Conservation (phyloP, 164 flowering plant species). For the Dillenia suffruticosa region DNA sequence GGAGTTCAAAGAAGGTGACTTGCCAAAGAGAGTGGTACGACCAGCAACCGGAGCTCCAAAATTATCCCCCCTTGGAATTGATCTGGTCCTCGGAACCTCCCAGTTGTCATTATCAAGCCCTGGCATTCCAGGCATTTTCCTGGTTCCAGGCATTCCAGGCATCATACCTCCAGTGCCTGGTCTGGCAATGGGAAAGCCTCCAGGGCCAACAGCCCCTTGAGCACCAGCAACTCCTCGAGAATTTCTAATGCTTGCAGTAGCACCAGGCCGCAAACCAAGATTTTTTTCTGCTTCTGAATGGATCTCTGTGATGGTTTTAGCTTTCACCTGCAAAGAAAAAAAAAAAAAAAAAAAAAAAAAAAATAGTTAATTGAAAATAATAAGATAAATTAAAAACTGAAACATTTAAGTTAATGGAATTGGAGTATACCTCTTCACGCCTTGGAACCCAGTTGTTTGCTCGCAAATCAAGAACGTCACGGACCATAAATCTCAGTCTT, state of each 20-base stretch:
- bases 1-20: conserved; percentile 42
- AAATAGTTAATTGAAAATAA: neutral
- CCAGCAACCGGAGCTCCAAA: conserved; percentile 28
- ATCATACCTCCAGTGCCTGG: conserved; percentile 94
- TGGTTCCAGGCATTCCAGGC: conserved; percentile 95
- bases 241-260: conserved; percentile 74
- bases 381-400: neutral
- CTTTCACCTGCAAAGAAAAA: conserved; percentile 56
- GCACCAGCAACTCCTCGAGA: conserved; percentile 41
- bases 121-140: conserved; percentile 95
- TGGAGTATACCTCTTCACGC: conserved; percentile 70
- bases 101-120: conserved; percentile 79
- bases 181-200: conserved; percentile 63
- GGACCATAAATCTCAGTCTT: conserved; percentile 78
- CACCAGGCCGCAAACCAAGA: conserved; percentile 87
- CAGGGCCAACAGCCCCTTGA: conserved; percentile 44
- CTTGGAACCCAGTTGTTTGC: conserved; percentile 86
- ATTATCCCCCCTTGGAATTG: conserved; percentile 54
- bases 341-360: conserved; percentile 1
- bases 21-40: conserved; percentile 46
- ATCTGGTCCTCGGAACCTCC: conserved; percentile 70
- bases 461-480: conserved; percentile 80
- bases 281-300: conserved; percentile 92
- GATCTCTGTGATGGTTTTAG: conserved; percentile 89
- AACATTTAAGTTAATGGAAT: neutral